A percentile compares a stretch with the other conserved stretches of the same genome.
These are phyloP conservation scores for Ascochyta koolunga DNA, from an alignment of 2,329 filamentous ascomycete species.

Conservation along the genomic window DNA sequence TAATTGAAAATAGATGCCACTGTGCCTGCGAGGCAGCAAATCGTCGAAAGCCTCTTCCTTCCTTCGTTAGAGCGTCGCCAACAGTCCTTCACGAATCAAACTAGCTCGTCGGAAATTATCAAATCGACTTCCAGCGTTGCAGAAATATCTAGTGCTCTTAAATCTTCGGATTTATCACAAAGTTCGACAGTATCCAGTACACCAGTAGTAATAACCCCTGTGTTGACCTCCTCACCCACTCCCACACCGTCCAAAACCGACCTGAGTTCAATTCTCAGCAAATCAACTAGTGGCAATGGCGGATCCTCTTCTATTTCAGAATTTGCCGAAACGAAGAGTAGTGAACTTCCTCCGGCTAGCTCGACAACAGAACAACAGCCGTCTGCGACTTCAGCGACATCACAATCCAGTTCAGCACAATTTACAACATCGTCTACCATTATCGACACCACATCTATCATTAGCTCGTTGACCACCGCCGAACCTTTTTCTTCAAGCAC, in stretches of 20 bases:
- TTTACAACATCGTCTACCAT: neutral
- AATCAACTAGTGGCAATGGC: neutral
- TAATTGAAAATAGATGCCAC: slow-evolving; percentile 1
- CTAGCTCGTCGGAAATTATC: neutral
- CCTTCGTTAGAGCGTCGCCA: slow-evolving; percentile 14
- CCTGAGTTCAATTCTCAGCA: neutral
- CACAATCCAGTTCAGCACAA: neutral
- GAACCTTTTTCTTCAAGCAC: neutral
- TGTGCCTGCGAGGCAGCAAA: neutral
- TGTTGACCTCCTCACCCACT: neutral
- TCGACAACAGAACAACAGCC: neutral
- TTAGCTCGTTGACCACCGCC: neutral
- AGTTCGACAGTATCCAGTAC: neutral
- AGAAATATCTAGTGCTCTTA: neutral
- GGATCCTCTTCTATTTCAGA: neutral
- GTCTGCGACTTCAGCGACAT: neutral
- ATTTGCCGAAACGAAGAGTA: neutral
- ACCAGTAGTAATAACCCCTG: neutral
- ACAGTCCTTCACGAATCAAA: slow-evolving; percentile 13
- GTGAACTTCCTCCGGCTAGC: neutral
- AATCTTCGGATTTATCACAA: neutral
- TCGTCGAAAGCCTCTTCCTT: neutral
- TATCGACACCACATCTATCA: neutral
- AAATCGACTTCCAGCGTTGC: neutral
- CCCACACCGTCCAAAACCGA: no score